A percentile compares a stretch with the other conserved stretches of the same genome.
Conservation (phyloP, 257 asterid species). For the Leonotis leonurus region DNA sequence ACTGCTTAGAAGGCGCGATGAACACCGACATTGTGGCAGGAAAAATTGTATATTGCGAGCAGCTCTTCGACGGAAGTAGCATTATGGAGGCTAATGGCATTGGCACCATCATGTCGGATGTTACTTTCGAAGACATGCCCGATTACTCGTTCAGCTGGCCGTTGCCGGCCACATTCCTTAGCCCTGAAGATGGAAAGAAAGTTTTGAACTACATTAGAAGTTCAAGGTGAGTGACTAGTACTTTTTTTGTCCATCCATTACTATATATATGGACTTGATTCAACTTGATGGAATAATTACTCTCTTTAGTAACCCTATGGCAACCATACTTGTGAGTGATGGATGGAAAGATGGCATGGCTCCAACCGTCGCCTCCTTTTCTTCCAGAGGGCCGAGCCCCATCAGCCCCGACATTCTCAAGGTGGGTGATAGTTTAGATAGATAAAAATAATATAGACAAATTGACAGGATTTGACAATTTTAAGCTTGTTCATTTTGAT, state of each 20-base stretch:
- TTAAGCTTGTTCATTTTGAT: no score
- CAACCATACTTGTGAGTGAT: conserved; percentile 34
- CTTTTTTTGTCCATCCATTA: no score
- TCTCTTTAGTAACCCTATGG: conserved; percentile 28
- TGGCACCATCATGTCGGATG: conserved; percentile 32
- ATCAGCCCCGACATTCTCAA: conserved; percentile 41
- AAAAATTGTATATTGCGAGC: conserved; percentile 34
- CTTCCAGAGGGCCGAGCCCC: conserved; percentile 43
- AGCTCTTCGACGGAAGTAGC: conserved; percentile 25
- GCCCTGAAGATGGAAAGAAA: conserved; percentile 25
- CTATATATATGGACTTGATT: no score
- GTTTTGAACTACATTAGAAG: conserved; percentile 31
- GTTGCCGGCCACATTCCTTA: conserved; percentile 31
- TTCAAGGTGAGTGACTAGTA: conserved; percentile 17
- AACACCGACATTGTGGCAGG: conserved; percentile 25
- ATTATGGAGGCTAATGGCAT: conserved; percentile 24
- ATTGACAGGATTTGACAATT: no score
- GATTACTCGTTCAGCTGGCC: conserved; percentile 36
- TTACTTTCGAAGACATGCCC: conserved; percentile 6
- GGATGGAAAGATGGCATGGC: conserved; percentile 32
- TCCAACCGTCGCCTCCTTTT: conserved; percentile 36
- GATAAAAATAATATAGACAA: no score
- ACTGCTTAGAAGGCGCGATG: conserved; percentile 26
- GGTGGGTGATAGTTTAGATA: no score
- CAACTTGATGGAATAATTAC: not conserved